Percentiles rank a stretch among this genome's conserved stretches.
These are phyloP conservation scores for Penicillium palitans DNA, from an alignment of 2,329 filamentous ascomycete species.

Conservation along the genomic window DNA sequence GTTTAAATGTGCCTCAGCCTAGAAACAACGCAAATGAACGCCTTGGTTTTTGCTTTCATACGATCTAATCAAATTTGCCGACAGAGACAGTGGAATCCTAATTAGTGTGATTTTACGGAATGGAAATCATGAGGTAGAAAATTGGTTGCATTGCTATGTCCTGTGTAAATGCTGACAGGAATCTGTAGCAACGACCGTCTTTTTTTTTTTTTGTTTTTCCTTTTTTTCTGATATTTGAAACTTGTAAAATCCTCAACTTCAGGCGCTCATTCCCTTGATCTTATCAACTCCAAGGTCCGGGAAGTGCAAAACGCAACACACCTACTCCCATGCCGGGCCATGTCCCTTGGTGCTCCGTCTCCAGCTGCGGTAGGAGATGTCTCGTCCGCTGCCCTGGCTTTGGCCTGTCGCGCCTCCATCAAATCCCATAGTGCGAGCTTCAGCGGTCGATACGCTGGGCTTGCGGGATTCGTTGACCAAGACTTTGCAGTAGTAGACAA, in stretches of 20 bases:
- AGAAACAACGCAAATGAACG: no score
- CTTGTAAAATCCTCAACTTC: fast-evolving
- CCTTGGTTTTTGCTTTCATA: neutral
- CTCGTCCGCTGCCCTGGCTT: neutral
- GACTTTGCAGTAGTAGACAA: slow-evolving; percentile 3
- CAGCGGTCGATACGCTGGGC: neutral
- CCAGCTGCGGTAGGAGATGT: slow-evolving; percentile 6
- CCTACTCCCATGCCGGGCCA: neutral
- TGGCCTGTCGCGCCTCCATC: neutral
- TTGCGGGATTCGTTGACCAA: neutral
- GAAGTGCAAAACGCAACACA: neutral
- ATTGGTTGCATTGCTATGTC: neutral
- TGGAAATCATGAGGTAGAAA: no score
- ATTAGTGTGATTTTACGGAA: neutral
- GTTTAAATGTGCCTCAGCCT: neutral
- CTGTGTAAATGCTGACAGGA: neutral
- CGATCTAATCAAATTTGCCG: neutral
- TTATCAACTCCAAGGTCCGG: neutral
- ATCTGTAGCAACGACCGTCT: neutral
- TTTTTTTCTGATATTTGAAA: neutral
- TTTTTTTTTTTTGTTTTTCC: no score
- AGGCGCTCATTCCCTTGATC: neutral
- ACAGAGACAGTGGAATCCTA: neutral
- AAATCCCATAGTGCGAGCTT: neutral
- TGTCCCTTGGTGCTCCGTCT: neutral